A percentile compares a stretch with the other conserved stretches of the same genome.
Conservation (phyloP, 495 filamentous ascomycete genomes). For the Aspergillus carlsbadensis region DNA sequence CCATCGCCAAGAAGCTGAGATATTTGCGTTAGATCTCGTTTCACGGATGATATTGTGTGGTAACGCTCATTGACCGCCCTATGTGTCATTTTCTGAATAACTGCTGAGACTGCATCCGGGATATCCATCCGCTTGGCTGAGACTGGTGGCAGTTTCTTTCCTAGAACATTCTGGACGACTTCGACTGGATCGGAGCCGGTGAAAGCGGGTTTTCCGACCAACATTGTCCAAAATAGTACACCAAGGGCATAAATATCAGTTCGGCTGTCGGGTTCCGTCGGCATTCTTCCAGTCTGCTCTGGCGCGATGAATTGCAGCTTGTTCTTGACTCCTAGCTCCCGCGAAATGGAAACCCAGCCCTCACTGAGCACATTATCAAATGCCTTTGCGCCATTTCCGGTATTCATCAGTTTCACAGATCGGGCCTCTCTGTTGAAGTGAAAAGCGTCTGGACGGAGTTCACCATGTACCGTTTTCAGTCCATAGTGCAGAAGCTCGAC, state of each 20-base stretch:
- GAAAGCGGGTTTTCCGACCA: constrained; percentile 75
- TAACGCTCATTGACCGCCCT: constrained; percentile 83
- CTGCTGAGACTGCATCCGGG: constrained; percentile 72
- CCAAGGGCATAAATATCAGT: constrained; percentile 91
- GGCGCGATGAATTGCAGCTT: constrained; percentile 87
- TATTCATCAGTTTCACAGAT: constrained; percentile 74
- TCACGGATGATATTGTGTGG: constrained; percentile 77
- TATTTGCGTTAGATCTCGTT: constrained; percentile 69
- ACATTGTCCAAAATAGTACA: constrained; percentile 80
- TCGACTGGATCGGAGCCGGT: constrained; percentile 76
- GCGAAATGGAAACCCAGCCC: constrained; percentile 78
- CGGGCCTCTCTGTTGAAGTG: constrained; percentile 70
- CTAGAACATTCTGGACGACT: constrained; percentile 82
- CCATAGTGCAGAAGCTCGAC: constrained; percentile 84
- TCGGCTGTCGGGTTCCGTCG: constrained; percentile 81
- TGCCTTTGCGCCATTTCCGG: constrained; percentile 77
- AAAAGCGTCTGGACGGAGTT: constrained; percentile 84
- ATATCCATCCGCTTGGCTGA: constrained; percentile 73
- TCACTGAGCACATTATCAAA: constrained; percentile 86
- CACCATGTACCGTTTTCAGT: constrained; percentile 78
- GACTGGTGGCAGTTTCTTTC: constrained; percentile 69
- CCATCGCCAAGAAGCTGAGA: constrained; percentile 71
- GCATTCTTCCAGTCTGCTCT: constrained; percentile 88
- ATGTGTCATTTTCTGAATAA: constrained; percentile 87
- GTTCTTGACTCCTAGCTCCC: constrained; percentile 75